These are phyloP conservation scores for Silene latifolia DNA, from an alignment of 148 eudicot genomes.

Conservation along the genomic window DNA sequence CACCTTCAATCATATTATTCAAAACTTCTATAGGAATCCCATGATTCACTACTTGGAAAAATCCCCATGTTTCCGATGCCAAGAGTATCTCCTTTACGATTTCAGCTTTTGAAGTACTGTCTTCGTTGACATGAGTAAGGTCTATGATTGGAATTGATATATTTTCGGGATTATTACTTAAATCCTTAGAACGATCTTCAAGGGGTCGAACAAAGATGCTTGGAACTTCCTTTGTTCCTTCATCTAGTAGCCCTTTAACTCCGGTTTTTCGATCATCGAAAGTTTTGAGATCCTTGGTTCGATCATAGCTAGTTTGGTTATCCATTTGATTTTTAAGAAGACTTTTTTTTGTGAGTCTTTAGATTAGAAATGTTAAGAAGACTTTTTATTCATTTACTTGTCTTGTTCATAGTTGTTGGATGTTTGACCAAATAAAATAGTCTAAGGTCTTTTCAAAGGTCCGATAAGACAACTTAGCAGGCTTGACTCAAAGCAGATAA, in stretches of 20 bases:
- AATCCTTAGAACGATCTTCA: conserved; percentile 30
- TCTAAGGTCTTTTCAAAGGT: too few species aligned
- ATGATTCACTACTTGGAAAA: conserved; percentile 48
- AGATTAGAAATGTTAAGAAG: too few species aligned
- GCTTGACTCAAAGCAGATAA: too few species aligned
- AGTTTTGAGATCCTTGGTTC: conserved; percentile 26
- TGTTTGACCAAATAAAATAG: too few species aligned
- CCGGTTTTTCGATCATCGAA: conserved; percentile 47
- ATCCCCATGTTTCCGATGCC: conserved; percentile 45
- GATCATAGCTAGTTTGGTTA: conserved; percentile 11
- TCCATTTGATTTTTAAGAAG: not conserved
- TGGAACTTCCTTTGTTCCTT: conserved; percentile 25
- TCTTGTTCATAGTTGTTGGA: too few species aligned
- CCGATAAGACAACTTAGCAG: too few species aligned
- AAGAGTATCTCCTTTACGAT: conserved; percentile 14
- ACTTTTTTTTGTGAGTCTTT: not conserved
- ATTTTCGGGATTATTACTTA: not conserved
- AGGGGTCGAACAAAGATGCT: conserved; percentile 36
- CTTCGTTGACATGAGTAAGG: conserved; percentile 15
- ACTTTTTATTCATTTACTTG: too few species aligned
- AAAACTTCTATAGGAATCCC: conserved; percentile 30
- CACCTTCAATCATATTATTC: conserved; percentile 32
- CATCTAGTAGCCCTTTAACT: conserved; percentile 40
- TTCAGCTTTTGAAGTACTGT: not conserved
- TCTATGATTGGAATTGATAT: conserved; percentile 35